phyloP scores from a whole-genome alignment of 108 stramenopile genomes.

The Asterionellopsis glacialis region DNA sequence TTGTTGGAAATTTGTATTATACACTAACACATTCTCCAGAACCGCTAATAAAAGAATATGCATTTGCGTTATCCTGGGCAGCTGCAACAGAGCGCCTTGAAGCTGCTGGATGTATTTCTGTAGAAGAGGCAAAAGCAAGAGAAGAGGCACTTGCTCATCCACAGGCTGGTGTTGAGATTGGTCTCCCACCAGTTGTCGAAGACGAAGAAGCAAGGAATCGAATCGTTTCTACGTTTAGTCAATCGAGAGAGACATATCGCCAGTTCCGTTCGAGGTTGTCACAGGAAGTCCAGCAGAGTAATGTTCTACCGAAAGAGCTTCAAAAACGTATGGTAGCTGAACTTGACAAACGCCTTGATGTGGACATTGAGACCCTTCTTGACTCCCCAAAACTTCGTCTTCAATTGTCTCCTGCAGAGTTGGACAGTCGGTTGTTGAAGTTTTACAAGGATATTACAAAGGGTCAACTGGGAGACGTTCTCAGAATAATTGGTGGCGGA shows the following conservation, averaged over 20 bases:
- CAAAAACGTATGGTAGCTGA: constrained; percentile 58
- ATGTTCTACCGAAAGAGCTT: constrained; percentile 62
- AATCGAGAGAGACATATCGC: constrained; percentile 52
- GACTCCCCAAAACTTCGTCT: constrained; percentile 68
- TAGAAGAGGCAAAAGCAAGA: constrained; percentile 33
- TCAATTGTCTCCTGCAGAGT: constrained; percentile 83
- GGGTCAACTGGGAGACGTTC: constrained; percentile 63
- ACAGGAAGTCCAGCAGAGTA: constrained; percentile 62
- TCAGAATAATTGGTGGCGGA: constrained; percentile 76
- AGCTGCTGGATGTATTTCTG: constrained; percentile 47
- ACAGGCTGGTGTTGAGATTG: constrained; percentile 32
- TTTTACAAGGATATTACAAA: constrained; percentile 60
- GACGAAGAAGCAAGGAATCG: constrained; percentile 42
- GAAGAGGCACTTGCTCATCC: not conserved
- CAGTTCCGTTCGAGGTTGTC: constrained; percentile 61
- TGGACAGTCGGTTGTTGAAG: constrained; percentile 71
- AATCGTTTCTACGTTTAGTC: constrained; percentile 40
- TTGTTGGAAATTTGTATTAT: constrained; percentile 55
- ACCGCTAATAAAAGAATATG: constrained; percentile 67
- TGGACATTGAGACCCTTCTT: constrained; percentile 71
- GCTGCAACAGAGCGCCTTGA: constrained; percentile 90
- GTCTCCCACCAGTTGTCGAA: constrained; percentile 61
- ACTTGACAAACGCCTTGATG: constrained; percentile 74
- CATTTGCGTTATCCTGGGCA: constrained; percentile 80
- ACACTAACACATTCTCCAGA: constrained; percentile 68